Base-by-base conservation (phyloP, 345 rosid species). In the Sonneratia caseolaris region DNA sequence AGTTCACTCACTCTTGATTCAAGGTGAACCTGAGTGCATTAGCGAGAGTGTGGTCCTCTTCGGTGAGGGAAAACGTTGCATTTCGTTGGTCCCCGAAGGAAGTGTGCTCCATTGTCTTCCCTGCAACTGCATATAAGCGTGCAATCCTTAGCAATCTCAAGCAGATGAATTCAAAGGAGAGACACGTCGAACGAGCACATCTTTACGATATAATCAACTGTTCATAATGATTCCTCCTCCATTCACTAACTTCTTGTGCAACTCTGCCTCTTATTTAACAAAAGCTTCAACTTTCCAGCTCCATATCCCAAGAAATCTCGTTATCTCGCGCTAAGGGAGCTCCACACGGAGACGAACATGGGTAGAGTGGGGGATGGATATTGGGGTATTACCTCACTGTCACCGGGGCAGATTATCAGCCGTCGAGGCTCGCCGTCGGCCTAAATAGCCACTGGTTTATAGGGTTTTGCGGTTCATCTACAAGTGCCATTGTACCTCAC, bases 41-140 rank as follows among this genome's bases (percentile, higher is more conserved):
- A 14, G 96, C 98, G 32, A 95, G 82, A 4, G 97, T 92, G 74
- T 95, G 98, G 76, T 89, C 98, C 74, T 92, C 99, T 22, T 87
- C 90, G 0, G 82, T 59, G 14, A 92, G 74, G 67, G 89, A 82
- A 80, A 95, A 92, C 14, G 99, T 81, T 57, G 90, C 93, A 35
- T 75, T 78, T 38, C 83, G 80, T 51, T 77, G 83, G 81, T 89
- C 92, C 36, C 75, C 74, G 27, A 82, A 76, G 38, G 91, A 86
- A 7, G 89, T 89, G 47, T 85, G 94, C 73, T 57, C 64, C 64
- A 57, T 57, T 22, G 64, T 2, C 12, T 4, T 32, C 64, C 32
- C 64, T 57, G 64, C 32, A 57, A n/a, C 35, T 8, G 35, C 64
- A 57, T 22, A 22, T 22, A 22, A 22, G 27, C 64, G 7, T 21